phyloP scores from a whole-genome alignment of 495 filamentous ascomycete genomes.

The Pyrenula massariospora region DNA sequence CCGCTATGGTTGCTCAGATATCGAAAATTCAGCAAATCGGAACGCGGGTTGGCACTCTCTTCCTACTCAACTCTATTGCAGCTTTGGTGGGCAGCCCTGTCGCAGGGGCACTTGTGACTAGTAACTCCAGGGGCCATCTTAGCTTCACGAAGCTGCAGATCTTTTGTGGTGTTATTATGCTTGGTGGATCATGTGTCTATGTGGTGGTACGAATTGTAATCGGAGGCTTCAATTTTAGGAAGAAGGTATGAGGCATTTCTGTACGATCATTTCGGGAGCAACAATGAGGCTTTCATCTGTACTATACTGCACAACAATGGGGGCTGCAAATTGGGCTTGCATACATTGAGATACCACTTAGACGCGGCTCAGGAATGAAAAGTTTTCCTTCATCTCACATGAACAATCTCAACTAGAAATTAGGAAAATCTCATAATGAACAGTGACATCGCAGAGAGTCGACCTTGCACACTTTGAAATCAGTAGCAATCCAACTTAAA shows the following conservation, averaged over 20 bases:
- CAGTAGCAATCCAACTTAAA: no score
- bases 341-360: no score
- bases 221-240: conserved; percentile 17
- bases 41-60: conserved; percentile 55
- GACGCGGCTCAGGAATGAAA: no score
- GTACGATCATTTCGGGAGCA: no score
- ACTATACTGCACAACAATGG: no score
- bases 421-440: no score
- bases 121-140: conserved; percentile 20
- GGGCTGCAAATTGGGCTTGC: no score
- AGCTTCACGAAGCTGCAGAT: conserved; percentile 49
- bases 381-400: no score
- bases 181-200: conserved; percentile 37
- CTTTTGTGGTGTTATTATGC: conserved; percentile 53
- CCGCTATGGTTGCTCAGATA: conserved; percentile 56
- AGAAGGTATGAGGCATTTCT: conserved; percentile 15
- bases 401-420: no score
- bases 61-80: conserved; percentile 50
- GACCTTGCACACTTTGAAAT: no score
- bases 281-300: no score
- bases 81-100: conserved; percentile 62
- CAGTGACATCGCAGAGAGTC: no score
- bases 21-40: conserved; percentile 64
- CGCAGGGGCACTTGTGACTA: conserved; percentile 56
- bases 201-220: conserved; percentile 24